A percentile compares a stretch with the other conserved stretches of the same genome.
Evolutionary conservation across 2,329 filamentous ascomycete species (phyloP).

Genomic region (Claviceps arundinis): DNA sequence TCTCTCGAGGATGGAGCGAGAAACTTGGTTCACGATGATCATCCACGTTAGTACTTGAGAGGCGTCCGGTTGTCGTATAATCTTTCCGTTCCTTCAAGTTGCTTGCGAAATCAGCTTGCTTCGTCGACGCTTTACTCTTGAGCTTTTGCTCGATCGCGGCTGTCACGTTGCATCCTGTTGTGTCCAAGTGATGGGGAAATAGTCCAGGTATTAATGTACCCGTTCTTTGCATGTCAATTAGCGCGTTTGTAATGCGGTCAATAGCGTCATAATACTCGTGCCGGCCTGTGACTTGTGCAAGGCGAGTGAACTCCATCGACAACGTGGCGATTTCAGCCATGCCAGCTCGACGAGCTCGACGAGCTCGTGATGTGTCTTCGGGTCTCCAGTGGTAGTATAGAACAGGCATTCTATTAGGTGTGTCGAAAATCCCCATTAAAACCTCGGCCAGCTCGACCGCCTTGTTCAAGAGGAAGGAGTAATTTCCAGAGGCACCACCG

Average conservation of each 20-base stretch:
- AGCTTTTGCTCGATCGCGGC: slow-evolving; percentile 19
- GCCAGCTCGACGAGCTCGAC: slow-evolving; percentile 44
- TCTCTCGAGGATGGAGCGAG: not conserved
- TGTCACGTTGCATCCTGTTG: slow-evolving; percentile 60
- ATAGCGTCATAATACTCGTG: slow-evolving; percentile 83
- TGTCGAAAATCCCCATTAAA: slow-evolving; percentile 74
- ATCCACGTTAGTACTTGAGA: not conserved
- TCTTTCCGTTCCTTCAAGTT: slow-evolving; percentile 16
- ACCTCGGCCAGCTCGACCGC: slow-evolving; percentile 69
- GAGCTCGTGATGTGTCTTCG: slow-evolving; percentile 46
- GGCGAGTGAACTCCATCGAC: slow-evolving; percentile 75
- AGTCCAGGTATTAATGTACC: slow-evolving; percentile 61
- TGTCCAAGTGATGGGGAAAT: slow-evolving; percentile 67
- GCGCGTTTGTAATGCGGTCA: slow-evolving; percentile 68
- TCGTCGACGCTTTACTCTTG: slow-evolving; percentile 22
- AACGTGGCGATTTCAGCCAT: slow-evolving; percentile 67
- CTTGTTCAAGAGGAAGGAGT: slow-evolving; percentile 60
- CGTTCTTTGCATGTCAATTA: slow-evolving; percentile 60
- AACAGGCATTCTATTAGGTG: slow-evolving; percentile 84
- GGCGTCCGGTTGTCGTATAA: slow-evolving; percentile 7
- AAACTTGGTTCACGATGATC: slow-evolving; percentile 4
- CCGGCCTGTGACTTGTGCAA: slow-evolving; percentile 73
- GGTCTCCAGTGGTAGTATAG: slow-evolving; percentile 71
- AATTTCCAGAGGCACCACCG: slow-evolving; percentile 38
- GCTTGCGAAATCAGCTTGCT: slow-evolving; percentile 21